These are phyloP conservation scores for Ganoderma multipileum DNA, from an alignment of 1,284 basidiomycete species.

Conservation along the genomic window DNA sequence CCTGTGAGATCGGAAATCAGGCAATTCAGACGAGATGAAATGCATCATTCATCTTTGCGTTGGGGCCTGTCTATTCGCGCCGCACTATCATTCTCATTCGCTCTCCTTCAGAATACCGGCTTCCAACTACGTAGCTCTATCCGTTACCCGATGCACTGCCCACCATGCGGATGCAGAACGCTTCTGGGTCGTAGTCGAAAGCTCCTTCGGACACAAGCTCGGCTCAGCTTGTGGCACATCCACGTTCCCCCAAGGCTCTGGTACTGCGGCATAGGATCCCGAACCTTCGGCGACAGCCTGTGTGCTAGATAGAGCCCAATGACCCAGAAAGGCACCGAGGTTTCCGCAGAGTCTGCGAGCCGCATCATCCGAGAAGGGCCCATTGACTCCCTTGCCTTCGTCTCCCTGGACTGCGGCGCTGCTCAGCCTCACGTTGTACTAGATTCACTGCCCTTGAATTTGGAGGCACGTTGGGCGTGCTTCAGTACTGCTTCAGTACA, in stretches of 20 bases:
- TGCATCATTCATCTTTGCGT: neutral
- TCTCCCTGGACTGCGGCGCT: neutral
- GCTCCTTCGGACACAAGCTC: neutral
- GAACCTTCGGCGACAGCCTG: conserved; percentile 3
- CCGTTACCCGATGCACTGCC: neutral
- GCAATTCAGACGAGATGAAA: neutral
- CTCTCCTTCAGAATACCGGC: neutral
- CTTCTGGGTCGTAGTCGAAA: neutral
- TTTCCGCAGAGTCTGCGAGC: neutral
- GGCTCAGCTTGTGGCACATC: neutral
- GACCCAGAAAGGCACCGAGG: neutral
- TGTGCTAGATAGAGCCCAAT: neutral
- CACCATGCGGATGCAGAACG: neutral
- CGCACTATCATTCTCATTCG: neutral
- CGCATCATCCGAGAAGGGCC: neutral
- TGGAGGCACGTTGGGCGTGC: neutral
- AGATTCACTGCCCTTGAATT: neutral
- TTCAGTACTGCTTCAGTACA: neutral
- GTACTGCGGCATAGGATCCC: neutral
- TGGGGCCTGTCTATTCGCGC: neutral
- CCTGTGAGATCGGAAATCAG: neutral
- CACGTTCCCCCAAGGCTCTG: no score
- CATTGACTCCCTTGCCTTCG: neutral
- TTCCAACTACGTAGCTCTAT: neutral
- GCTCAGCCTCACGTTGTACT: neutral